phyloP scores from a whole-genome alignment of 208 protist species.

The Trichomonas tenax region DNA sequence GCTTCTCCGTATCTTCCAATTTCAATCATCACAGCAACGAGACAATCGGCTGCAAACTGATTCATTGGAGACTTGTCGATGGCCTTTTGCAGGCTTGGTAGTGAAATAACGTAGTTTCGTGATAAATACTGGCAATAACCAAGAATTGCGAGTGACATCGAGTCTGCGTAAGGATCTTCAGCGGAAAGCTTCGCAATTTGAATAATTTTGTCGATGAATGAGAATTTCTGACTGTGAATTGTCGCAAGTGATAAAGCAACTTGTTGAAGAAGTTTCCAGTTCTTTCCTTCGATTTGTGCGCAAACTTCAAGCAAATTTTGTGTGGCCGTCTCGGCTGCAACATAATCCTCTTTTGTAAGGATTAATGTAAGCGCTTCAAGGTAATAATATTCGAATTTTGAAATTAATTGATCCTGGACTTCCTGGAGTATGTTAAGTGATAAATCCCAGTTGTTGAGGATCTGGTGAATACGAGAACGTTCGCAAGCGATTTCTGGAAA shows the following conservation, averaged over 20 bases:
- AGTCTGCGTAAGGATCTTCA: not conserved
- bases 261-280: not conserved
- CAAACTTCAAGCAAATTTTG: not conserved
- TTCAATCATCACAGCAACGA: not conserved
- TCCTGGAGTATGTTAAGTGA: not conserved
- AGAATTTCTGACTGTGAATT: not conserved
- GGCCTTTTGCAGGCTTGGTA: not conserved
- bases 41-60: not conserved
- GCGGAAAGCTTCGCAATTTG: not conserved
- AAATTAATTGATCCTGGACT: not conserved
- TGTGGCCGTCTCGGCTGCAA: not conserved
- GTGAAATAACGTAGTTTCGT: not conserved
- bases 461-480: not conserved
- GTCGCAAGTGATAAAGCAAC: not conserved
- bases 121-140: not conserved
- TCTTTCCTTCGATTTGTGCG: not conserved
- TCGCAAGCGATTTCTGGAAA: not conserved
- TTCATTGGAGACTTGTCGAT: not conserved
- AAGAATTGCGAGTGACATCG: not conserved
- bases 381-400: not conserved
- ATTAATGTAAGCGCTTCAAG: not conserved
- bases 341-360: not conserved
- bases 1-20: not conserved
- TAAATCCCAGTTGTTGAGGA: not conserved
- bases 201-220: not conserved